Evolutionary conservation across 73 alveolate species (phyloP), one percentile per base, ranked within the genome.

Genomic region (Vitrella brassicaformis): DNA sequence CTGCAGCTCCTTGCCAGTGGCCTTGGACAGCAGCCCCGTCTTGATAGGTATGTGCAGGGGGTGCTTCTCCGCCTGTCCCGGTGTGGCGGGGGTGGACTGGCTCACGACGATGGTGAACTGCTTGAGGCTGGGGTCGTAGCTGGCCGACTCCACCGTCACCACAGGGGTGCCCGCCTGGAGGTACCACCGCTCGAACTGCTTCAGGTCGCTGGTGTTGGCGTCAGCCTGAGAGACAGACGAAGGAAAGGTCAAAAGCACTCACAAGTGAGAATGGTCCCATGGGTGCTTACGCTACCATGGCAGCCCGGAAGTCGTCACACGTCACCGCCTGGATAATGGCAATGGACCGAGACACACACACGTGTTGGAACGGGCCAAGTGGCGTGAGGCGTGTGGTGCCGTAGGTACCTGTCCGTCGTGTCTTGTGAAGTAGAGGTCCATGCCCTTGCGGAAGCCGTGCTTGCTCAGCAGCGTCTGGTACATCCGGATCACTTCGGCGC

Each of bases 381-480:
- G 22, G 14, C 56, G 56, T 4, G 14, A 4, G 4, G 14, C 14
- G 22, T 39, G 56, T 39, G 56, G 4, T 39, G 4, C 22, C 56
- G 56, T 14, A 4, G 22, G 4, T 14, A 39, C 56, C 56, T 39
- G 56, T 75, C 82, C 82, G 67, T 75, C 27, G 28, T 56, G 69
- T n/a, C 69, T 56, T 25, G 1, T 4, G 28, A 56, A 56, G 69
- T 56, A 56, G 69, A 56, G 69, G 28, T 56, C 69, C 69, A 56
- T 56, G 7, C 69, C 71, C 72, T 76, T 76, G 9, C 83, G 75
- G 67, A 76, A 76, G 47, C 83, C 83, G 28, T 39, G 71, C 28
- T 71, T 71, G 46, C 83, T 77, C 66, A 76, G 66, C 45, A 76
- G 72, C n/a, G 83, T 76, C 76, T 68, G 75, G 76, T 76, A 76